A percentile compares a stretch with the other conserved stretches of the same genome.
Conservation (phyloP, 345 rosid species). For the Atalantia buxifolia region DNA sequence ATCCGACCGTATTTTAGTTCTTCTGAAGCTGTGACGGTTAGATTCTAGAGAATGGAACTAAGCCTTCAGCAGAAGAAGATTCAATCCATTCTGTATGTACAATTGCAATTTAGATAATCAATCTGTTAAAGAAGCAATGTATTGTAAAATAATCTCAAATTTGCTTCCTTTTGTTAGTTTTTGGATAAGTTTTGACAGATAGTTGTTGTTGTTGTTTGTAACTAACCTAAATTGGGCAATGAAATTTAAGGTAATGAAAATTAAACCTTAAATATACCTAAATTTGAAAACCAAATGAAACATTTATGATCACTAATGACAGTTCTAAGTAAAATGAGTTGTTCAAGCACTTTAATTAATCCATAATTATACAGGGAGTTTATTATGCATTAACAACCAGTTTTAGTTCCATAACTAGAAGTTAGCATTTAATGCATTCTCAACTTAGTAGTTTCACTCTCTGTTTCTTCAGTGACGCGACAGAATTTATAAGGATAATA, state of each 20-base stretch:
- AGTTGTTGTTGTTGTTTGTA: too few relatives aligned
- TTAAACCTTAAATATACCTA: background rate
- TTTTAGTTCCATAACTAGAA: background rate
- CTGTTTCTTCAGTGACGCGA: background rate
- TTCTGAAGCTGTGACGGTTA: background rate
- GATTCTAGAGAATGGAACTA: background rate
- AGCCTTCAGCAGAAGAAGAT: background rate
- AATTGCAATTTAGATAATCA: background rate
- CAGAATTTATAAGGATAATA: too few relatives aligned
- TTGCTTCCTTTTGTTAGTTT: background rate
- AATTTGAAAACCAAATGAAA: background rate
- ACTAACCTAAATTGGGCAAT: background rate
- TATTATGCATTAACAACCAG: background rate
- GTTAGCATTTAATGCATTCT: background rate
- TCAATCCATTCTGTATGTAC: background rate
- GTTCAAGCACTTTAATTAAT: background rate
- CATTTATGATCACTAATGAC: background rate
- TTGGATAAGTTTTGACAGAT: background rate
- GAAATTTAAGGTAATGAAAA: background rate
- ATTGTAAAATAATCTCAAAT: background rate
- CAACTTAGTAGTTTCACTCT: background rate
- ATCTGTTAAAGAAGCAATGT: background rate
- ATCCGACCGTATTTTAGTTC: too few relatives aligned
- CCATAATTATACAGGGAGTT: background rate
- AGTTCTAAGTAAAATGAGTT: background rate